Percentiles rank a stretch among this genome's conserved stretches.
These are phyloP conservation scores for Sclerotinia spermophila DNA, from an alignment of 2,329 filamentous ascomycete species.

Conservation along the genomic window DNA sequence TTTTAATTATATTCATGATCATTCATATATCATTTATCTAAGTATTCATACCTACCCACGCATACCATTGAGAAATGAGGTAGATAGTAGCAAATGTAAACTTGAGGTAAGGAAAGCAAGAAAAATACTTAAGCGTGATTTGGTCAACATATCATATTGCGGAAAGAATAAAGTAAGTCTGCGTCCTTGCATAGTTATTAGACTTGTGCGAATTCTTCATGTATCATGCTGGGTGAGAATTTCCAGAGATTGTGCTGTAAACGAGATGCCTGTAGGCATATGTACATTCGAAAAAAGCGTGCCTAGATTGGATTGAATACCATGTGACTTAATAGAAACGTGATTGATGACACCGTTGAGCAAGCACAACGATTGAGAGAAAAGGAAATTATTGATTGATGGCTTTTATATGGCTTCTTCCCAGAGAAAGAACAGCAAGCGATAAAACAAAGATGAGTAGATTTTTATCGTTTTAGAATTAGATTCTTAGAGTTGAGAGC, in stretches of 20 bases:
- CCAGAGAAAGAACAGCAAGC: too few relatives aligned
- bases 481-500: not conserved
- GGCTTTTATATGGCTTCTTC: too few relatives aligned
- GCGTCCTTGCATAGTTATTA: not conserved
- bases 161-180: not conserved
- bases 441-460: too few relatives aligned
- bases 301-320: too few relatives aligned
- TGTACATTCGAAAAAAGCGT: not conserved
- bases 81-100: not conserved
- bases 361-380: fast-evolving
- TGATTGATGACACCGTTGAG: not conserved
- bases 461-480: not conserved
- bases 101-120: not conserved
- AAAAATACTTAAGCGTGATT: not conserved
- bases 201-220: not conserved
- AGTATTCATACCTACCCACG: not conserved
- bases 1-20: too few relatives aligned
- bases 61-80: not conserved
- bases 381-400: not conserved
- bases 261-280: not conserved
- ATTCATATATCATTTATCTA: not conserved
- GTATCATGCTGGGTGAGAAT: not conserved
- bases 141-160: not conserved
- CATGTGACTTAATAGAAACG: not conserved
- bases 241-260: not conserved